A percentile compares a stretch with the other conserved stretches of the same genome.
phyloP scores from a whole-genome alignment of 768 basidiomycete species.

The Xerocomellus amylosporus region DNA sequence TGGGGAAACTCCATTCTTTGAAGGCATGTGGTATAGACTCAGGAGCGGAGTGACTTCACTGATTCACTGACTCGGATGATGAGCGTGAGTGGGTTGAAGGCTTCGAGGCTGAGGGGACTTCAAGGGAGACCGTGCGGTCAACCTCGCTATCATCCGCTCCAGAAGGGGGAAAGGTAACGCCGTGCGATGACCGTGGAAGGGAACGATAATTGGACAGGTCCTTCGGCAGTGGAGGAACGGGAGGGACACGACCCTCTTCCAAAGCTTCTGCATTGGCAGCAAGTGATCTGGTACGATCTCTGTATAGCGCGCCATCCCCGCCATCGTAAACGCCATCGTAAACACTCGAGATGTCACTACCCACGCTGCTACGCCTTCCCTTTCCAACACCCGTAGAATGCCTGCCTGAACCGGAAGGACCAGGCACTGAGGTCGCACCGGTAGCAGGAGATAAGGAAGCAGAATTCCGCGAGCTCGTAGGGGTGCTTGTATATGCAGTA shows the following conservation, averaged over 20 bases:
- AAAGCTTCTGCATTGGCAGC: constrained; percentile 55
- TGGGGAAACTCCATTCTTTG: constrained; percentile 96
- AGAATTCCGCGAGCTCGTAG: constrained; percentile 84
- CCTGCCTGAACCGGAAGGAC: constrained; percentile 57
- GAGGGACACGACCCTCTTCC: constrained; percentile 74
- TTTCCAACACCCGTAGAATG: constrained; percentile 62
- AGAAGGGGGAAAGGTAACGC: constrained; percentile 48
- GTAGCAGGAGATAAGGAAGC: constrained; percentile 77
- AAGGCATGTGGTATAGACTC: constrained; percentile 56
- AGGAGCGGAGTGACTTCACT: constrained; percentile 37
- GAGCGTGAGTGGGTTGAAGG: constrained; percentile 24
- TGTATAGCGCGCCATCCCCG: constrained; percentile 54
- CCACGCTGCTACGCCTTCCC: constrained; percentile 73
- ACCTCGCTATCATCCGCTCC: constrained; percentile 45
- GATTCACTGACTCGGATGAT: constrained; percentile 38
- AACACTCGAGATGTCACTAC: constrained; percentile 79
- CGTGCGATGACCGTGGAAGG: constrained; percentile 58
- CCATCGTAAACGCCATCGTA: no score
- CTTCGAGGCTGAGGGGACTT: constrained; percentile 42
- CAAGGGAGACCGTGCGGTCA: constrained; percentile 49
- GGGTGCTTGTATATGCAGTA: constrained; percentile 77
- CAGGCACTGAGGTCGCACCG: constrained; percentile 74
- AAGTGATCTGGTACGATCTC: constrained; percentile 66
- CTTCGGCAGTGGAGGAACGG: constrained; percentile 91
- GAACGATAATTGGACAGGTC: constrained; percentile 77